phyloP scores from a whole-genome alignment of 2,329 filamentous ascomycete species.

The Aspergillus pseudoglaucus region DNA sequence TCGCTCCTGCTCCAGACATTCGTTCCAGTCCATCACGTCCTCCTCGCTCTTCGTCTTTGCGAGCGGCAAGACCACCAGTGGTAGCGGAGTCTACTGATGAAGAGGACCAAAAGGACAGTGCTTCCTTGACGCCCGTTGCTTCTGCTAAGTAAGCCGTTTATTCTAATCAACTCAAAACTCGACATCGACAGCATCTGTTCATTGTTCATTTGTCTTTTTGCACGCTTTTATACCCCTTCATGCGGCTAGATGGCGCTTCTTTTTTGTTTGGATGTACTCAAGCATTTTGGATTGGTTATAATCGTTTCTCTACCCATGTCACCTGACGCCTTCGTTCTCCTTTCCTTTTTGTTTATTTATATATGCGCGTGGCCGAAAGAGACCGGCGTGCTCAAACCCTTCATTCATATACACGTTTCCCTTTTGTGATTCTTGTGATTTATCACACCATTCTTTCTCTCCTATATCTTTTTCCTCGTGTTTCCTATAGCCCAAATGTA shows the following conservation, averaged over 20 bases:
- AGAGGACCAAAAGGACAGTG: slow-evolving; percentile 1
- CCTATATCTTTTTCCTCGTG: slow-evolving; percentile 3
- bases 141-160: slow-evolving; percentile 6
- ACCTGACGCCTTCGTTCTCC: neutral
- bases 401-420: slow-evolving; percentile 2
- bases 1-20: slow-evolving; percentile 28
- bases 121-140: slow-evolving; percentile 10
- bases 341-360: slow-evolving; percentile 3
- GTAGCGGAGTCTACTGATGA: slow-evolving; percentile 6
- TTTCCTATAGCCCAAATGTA: slow-evolving; percentile 1
- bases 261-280: slow-evolving; percentile 4
- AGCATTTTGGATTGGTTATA: slow-evolving; percentile 4
- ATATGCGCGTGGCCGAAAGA: neutral
- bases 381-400: too few relatives aligned
- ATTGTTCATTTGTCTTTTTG: slow-evolving; percentile 5
- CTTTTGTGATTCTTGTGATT: neutral
- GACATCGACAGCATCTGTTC: slow-evolving; percentile 4
- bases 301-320: slow-evolving; percentile 1
- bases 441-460: slow-evolving; percentile 8
- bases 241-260: slow-evolving; percentile 8
- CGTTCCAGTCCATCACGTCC: slow-evolving; percentile 26
- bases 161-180: neutral
- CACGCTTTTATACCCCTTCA: slow-evolving; percentile 1
- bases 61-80: slow-evolving; percentile 11
- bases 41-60: slow-evolving; percentile 35